Evolutionary conservation across 331 rosid species (phyloP).

Genomic region (Malus hybrid): DNA sequence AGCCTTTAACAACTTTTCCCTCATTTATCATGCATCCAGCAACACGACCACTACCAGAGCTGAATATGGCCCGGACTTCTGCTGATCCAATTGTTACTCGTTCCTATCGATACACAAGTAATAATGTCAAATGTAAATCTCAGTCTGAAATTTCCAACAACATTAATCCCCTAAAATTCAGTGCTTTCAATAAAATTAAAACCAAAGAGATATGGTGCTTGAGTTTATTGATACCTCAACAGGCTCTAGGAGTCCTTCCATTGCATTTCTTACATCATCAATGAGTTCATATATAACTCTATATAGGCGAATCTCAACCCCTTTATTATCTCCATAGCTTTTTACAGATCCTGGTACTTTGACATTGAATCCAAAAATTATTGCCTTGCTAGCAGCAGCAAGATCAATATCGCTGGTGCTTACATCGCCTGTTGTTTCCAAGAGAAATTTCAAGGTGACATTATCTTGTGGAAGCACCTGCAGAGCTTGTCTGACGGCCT

Average conservation of each 20-base stretch:
- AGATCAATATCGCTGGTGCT: conserved; percentile 90
- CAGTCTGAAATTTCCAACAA: conserved; percentile 9
- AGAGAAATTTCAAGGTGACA: conserved; percentile 80
- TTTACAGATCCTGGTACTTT: conserved; percentile 76
- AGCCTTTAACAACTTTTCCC: conserved; percentile 67
- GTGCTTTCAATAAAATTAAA: neutral
- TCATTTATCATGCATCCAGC: conserved; percentile 93
- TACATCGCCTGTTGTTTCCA: conserved; percentile 91
- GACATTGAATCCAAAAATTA: conserved; percentile 79
- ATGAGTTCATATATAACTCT: conserved; percentile 88
- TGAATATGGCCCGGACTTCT: conserved; percentile 73
- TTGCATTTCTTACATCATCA: conserved; percentile 84
- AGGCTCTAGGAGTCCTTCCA: conserved; percentile 90
- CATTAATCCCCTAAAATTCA: neutral
- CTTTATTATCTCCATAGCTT: conserved; percentile 80
- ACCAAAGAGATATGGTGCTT: neutral
- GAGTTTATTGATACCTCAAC: conserved; percentile 54
- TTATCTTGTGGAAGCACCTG: conserved; percentile 85
- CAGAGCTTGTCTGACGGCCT: conserved; percentile 92
- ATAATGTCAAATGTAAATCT: conserved; percentile 12
- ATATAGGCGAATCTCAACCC: conserved; percentile 83
- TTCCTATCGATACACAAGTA: conserved; percentile 46
- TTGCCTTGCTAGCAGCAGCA: conserved; percentile 83
- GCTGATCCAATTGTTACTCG: conserved; percentile 74
- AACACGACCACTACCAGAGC: conserved; percentile 88